phyloP scores from a whole-genome alignment of 495 filamentous ascomycete genomes.

The Stereocaulon alpinum region DNA sequence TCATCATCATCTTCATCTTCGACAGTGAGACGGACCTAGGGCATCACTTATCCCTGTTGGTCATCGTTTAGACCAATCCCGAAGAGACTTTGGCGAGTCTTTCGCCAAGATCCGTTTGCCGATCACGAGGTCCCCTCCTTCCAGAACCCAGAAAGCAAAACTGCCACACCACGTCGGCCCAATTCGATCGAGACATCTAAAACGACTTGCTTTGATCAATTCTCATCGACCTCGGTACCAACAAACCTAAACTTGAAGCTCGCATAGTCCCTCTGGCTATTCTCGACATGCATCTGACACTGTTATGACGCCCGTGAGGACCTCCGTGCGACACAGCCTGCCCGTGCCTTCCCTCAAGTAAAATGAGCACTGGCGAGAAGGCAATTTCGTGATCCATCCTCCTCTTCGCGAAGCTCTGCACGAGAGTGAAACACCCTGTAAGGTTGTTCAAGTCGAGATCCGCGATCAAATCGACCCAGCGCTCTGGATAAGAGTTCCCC shows the following conservation, averaged over 20 bases:
- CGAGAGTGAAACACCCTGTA: not conserved
- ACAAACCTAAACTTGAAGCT: not conserved
- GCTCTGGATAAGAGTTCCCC: not conserved
- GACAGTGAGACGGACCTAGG: too few relatives aligned
- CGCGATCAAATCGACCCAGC: not conserved
- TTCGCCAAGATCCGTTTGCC: conserved; percentile 10
- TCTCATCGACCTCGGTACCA: not conserved
- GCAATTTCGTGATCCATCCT: conserved; percentile 2
- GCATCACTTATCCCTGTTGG: not conserved
- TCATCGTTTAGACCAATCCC: not conserved
- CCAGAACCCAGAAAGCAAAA: not conserved
- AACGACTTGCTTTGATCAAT: not conserved
- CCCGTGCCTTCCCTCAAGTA: conserved; percentile 1
- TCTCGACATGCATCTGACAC: not conserved
- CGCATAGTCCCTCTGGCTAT: not conserved
- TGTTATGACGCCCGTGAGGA: not conserved
- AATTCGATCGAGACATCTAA: not conserved
- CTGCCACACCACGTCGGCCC: not conserved
- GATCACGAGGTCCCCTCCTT: conserved; percentile 15
- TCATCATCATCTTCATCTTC: too few relatives aligned
- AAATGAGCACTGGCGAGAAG: not conserved
- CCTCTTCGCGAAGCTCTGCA: not conserved
- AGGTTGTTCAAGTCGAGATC: not conserved
- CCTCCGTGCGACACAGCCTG: conserved; percentile 10
- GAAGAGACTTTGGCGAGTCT: not conserved